A percentile compares a stretch with the other conserved stretches of the same genome.
Conservation (phyloP, 805 yeast genomes). For the Zygosaccharomyces kombuchaensis region DNA sequence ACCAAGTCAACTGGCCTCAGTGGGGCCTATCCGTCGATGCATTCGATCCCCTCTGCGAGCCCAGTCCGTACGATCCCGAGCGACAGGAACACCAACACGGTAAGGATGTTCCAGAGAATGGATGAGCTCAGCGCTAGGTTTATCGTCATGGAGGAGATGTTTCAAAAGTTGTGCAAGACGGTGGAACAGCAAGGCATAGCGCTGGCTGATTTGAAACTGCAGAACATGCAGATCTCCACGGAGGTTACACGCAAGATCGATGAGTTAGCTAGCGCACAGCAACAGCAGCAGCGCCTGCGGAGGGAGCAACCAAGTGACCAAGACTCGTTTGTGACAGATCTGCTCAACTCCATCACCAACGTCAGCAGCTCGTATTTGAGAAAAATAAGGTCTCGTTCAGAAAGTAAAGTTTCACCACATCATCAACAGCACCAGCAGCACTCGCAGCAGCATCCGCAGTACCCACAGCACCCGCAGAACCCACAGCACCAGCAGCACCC, state of each 20-base stretch:
- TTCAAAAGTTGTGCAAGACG: conserved; percentile 23
- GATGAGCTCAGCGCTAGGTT: conserved; percentile 32
- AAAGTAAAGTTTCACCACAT: background rate
- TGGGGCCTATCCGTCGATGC: conserved; percentile 10
- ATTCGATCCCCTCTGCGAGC: conserved; percentile 8
- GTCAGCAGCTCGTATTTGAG: conserved; percentile 28
- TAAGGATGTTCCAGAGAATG: conserved; percentile 32
- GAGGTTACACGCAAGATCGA: conserved; percentile 8
- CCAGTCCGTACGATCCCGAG: conserved; percentile 11
- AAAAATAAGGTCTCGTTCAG: conserved; percentile 13
- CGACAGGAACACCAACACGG: conserved; percentile 14
- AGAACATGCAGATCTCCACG: conserved; percentile 7
- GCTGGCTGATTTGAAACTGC: conserved; percentile 13
- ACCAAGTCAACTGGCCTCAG: conserved; percentile 10
- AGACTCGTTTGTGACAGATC: conserved; percentile 26
- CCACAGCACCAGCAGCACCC: conserved; percentile 4
- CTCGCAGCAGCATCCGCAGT: background rate
- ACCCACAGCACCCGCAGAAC: background rate
- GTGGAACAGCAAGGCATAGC: conserved; percentile 23
- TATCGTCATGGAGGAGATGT: conserved; percentile 32
- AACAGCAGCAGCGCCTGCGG: background rate
- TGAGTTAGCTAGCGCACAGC: conserved; percentile 4
- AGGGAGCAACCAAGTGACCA: conserved; percentile 10
- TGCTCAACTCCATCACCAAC: conserved; percentile 30
- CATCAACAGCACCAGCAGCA: background rate